phyloP scores from a whole-genome alignment of 2,329 filamentous ascomycete genomes.

The Pseudodiploospora longispora region DNA sequence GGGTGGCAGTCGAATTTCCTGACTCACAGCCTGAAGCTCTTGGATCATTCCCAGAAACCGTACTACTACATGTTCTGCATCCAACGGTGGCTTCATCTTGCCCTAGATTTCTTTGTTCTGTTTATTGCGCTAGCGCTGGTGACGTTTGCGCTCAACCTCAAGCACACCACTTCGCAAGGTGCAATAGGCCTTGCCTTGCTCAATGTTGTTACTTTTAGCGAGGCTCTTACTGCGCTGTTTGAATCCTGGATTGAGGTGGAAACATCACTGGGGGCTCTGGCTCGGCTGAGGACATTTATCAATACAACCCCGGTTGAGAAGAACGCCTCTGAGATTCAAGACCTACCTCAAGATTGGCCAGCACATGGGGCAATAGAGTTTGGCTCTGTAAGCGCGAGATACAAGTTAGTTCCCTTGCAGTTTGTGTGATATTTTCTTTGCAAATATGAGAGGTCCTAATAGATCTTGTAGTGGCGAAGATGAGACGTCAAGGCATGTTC shows the following conservation, averaged over 20 bases:
- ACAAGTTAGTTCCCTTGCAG: constrained; percentile 6
- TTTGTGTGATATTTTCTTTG: neutral
- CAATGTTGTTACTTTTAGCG: constrained; percentile 6
- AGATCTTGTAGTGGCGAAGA: neutral
- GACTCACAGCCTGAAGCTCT: constrained; percentile 31
- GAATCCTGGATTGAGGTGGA: constrained; percentile 9
- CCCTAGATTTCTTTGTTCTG: constrained; percentile 28
- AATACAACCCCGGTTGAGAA: too few species aligned
- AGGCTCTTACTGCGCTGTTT: constrained; percentile 5
- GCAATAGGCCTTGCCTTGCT: constrained; percentile 8
- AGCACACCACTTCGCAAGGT: neutral
- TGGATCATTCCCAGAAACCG: constrained; percentile 23
- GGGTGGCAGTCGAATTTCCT: constrained; percentile 22
- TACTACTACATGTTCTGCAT: constrained; percentile 34
- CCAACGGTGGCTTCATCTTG: constrained; percentile 38
- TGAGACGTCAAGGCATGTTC: neutral
- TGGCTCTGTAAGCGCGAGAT: constrained; percentile 7
- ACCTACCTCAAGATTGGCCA: constrained; percentile 9
- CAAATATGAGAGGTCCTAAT: neutral
- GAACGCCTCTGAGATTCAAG: too few species aligned
- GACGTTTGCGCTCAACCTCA: constrained; percentile 23
- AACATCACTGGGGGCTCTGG: constrained; percentile 15
- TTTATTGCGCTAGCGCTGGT: constrained; percentile 24
- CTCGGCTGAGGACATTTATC: constrained; percentile 8
- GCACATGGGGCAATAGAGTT: constrained; percentile 9